Base-by-base conservation (phyloP, 2,329 filamentous ascomycete species). In the Septoria petroselini region DNA sequence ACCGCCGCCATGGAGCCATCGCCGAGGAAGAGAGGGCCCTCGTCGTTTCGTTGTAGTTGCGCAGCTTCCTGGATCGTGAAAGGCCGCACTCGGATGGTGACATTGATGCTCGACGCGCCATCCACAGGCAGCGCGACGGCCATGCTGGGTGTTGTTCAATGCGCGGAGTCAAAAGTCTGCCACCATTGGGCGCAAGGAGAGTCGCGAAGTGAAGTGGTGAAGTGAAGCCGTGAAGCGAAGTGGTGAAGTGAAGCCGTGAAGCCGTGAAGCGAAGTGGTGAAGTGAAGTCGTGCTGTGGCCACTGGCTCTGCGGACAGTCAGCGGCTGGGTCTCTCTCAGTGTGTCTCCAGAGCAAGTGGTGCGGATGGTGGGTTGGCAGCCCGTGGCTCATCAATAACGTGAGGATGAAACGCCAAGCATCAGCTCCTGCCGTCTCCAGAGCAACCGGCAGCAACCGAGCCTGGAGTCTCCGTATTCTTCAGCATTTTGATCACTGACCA, bases 1-100 rank as follows among this genome's bases (percentile, higher is more conserved):
- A 80, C 84, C 38, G 82, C 86, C n/a, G 93, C 93, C 49, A 98
- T 78, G 14, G 91, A 97, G 52, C 93, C 93, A 69, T 98, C 93
- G 54, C 93, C 93, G n/a, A 98, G 80, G 67, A 98, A 98, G 30
- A 95, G 71, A 4, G 88, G 90, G 46, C 85, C 84, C 70, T 96
- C 91, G 62, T 98, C 91, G 63, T 72, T 80, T 66, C 78, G 81
- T 43, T 82, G 77, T 76, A 98, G 74, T 73, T 97, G 91, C 33
- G 93, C 93, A 60, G 93, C 93, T 77, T 98, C 93, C 73, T 90
- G 80, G 61, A 97, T 96, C 9, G 82, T 85, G 62, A 85, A 85
- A 17, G 82, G 82, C 53, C 82, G 76, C 41, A 85, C 81, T 69
- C 81, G 74, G 57, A 85, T 79, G 41, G 73, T 70, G 58, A 77